phyloP scores from a whole-genome alignment of 305 asterid species.

The Solanum hybrid region DNA sequence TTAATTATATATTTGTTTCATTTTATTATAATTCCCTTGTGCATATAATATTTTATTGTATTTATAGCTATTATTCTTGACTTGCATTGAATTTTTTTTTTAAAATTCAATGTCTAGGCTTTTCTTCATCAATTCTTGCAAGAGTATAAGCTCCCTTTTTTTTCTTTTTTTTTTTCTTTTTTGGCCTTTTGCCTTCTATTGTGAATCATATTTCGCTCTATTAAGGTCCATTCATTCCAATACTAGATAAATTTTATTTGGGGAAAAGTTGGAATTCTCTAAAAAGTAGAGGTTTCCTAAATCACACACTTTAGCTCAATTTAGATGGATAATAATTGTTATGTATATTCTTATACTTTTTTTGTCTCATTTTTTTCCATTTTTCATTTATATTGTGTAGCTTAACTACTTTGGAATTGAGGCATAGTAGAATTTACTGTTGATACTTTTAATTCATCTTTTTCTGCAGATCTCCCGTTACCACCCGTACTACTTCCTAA shows the following conservation, averaged over 20 bases:
- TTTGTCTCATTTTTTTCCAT: neutral
- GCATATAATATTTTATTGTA: neutral
- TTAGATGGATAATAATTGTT: neutral
- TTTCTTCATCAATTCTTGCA: neutral
- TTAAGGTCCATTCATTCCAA: neutral
- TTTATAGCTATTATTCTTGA: neutral
- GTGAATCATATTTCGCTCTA: neutral
- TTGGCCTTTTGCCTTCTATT: neutral
- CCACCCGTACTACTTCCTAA: constrained; percentile 57
- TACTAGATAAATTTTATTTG: neutral
- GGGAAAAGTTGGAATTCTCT: neutral
- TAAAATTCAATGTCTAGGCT: neutral
- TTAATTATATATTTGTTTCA: neutral
- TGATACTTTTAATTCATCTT: neutral
- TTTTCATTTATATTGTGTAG: neutral
- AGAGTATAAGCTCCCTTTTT: neutral
- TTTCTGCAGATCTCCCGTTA: constrained; percentile 50
- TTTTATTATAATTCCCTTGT: neutral
- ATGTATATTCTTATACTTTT: neutral
- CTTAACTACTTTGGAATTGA: neutral
- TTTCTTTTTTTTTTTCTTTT: neutral
- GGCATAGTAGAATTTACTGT: neutral
- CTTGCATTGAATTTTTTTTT: neutral
- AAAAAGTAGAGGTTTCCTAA: neutral
- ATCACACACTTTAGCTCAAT: neutral